Conservation (phyloP, 306 rosid species). For the Medicago ruthenica region DNA sequence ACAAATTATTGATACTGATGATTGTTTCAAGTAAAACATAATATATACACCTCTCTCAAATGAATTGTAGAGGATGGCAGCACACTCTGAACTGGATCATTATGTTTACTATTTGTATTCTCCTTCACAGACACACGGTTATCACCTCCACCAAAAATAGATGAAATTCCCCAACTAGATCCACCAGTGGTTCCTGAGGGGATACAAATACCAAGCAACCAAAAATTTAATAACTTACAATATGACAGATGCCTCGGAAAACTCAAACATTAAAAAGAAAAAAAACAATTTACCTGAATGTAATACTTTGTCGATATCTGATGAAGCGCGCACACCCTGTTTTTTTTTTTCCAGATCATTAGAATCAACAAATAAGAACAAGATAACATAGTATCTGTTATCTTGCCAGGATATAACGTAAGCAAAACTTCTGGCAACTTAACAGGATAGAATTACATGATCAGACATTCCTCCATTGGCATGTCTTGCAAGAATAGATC, state of each 20-base stretch:
- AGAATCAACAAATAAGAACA: slow-evolving; percentile 35
- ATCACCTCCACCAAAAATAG: slow-evolving; percentile 78
- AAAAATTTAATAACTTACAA: slow-evolving; percentile 13
- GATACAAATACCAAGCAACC: slow-evolving; percentile 30
- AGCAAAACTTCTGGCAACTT: slow-evolving; percentile 14
- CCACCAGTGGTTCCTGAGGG: slow-evolving; percentile 64
- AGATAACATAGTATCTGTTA: slow-evolving; percentile 10
- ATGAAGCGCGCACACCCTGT: slow-evolving; percentile 67
- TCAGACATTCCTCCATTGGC: slow-evolving; percentile 78
- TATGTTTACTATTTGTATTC: slow-evolving; percentile 50
- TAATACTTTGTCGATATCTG: slow-evolving; percentile 67
- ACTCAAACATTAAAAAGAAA: slow-evolving; percentile 6
- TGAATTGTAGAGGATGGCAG: slow-evolving; percentile 72
- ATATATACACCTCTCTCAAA: slow-evolving; percentile 76
- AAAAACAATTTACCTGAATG: slow-evolving; percentile 64
- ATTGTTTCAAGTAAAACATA: neutral
- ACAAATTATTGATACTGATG: slow-evolving; percentile 27
- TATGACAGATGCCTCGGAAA: slow-evolving; percentile 8
- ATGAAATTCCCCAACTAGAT: slow-evolving; percentile 81
- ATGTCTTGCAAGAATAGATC: slow-evolving; percentile 70
- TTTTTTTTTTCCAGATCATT: slow-evolving; percentile 4
- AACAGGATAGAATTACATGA: slow-evolving; percentile 46
- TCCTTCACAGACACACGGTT: slow-evolving; percentile 66
- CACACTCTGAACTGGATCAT: slow-evolving; percentile 61
- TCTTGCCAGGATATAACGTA: slow-evolving; percentile 1